These are phyloP conservation scores for Conticribra weissflogii DNA, from an alignment of 108 stramenopile genomes.

Conservation along the genomic window DNA sequence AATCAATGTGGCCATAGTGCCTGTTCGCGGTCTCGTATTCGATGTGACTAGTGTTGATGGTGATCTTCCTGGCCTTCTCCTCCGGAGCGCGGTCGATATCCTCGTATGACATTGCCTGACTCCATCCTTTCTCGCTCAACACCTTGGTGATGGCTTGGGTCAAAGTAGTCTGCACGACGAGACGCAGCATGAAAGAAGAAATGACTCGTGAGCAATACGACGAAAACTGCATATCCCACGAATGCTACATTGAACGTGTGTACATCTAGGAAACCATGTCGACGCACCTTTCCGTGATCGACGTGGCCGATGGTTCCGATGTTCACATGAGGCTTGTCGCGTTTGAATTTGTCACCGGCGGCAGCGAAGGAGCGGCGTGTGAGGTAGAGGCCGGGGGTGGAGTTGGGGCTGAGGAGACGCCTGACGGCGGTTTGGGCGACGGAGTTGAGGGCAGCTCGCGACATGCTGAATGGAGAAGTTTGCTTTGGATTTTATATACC, in stretches of 20 bases:
- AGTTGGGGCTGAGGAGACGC: constrained; percentile 14
- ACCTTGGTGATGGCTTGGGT: constrained; percentile 99
- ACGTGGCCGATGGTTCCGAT: constrained; percentile 99
- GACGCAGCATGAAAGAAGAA: no score
- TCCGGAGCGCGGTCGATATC: constrained; percentile 99
- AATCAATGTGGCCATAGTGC: constrained; percentile 99
- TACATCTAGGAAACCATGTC: no score
- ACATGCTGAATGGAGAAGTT: constrained; percentile 7
- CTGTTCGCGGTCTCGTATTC: constrained; percentile 96
- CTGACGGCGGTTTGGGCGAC: constrained; percentile 12
- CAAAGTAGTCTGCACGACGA: constrained; percentile 97
- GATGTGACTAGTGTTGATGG: constrained; percentile 97
- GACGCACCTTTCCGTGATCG: constrained; percentile 99
- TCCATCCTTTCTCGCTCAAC: constrained; percentile 88
- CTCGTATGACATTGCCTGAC: constrained; percentile 87
- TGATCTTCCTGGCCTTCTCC: constrained; percentile 97
- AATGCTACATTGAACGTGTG: no score
- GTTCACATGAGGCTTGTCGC: constrained; percentile 97
- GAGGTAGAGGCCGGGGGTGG: constrained; percentile 14
- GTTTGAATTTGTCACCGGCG: constrained; percentile 72
- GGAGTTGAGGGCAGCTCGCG: constrained; percentile 15
- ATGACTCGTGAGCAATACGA: no score
- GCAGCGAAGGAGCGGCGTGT: constrained; percentile 47
- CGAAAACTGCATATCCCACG: no score
- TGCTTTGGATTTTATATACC: no score